A percentile compares a stretch with the other conserved stretches of the same genome.
phyloP scores from a whole-genome alignment of 352 stramenopile genomes.

The Globisporangium paroecandrum region DNA sequence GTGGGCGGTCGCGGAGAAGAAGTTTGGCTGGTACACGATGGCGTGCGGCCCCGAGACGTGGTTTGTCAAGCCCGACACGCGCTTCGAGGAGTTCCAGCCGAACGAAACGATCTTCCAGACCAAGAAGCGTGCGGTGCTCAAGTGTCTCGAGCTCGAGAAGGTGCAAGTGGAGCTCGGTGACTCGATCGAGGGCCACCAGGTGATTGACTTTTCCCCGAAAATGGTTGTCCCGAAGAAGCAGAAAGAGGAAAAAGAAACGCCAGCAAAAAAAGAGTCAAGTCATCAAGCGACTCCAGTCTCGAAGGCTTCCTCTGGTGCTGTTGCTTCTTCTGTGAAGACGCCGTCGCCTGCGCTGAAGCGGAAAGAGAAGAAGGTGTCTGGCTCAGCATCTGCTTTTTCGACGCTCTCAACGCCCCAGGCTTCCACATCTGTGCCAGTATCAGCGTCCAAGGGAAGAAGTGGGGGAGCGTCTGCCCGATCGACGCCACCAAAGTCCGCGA shows the following conservation, averaged over 20 bases:
- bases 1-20: slow-evolving; percentile 53
- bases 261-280: slow-evolving; percentile 18
- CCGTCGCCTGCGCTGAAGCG: slow-evolving; percentile 36
- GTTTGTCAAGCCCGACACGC: slow-evolving; percentile 71
- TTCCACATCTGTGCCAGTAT: not conserved
- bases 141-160: slow-evolving; percentile 50
- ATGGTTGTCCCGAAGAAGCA: slow-evolving; percentile 2
- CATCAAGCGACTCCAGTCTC: slow-evolving; percentile 15
- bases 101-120: slow-evolving; percentile 83
- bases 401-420: not conserved
- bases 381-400: not conserved
- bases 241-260: not conserved
- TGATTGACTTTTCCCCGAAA: slow-evolving; percentile 46
- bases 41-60: slow-evolving; percentile 59
- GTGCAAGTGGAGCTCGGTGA: slow-evolving; percentile 61
- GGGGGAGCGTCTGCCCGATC: not conserved
- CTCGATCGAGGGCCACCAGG: slow-evolving; percentile 58
- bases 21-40: slow-evolving; percentile 79
- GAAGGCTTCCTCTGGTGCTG: not conserved
- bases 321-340: slow-evolving; percentile 5
- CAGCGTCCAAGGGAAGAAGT: slow-evolving; percentile 1
- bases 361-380: slow-evolving; percentile 19
- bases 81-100: slow-evolving; percentile 63
- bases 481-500: slow-evolving; percentile 20
- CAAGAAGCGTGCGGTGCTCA: slow-evolving; percentile 68